Conservation (phyloP, 441 rosid genomes). For the Francoa sonchifolia region DNA sequence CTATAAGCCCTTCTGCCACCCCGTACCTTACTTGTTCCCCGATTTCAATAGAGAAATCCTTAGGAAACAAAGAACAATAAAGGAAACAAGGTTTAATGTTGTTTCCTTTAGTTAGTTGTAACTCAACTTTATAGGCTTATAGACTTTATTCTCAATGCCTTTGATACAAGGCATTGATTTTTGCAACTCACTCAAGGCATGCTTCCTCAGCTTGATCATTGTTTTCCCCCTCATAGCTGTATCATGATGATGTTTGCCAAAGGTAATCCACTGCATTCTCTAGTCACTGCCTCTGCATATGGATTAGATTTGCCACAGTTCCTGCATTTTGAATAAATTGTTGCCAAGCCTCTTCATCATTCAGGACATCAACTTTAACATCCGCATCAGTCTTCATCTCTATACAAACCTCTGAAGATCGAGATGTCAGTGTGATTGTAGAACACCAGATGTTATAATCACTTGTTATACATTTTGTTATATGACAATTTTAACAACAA, state of each 20-base stretch:
- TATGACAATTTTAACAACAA: too few species aligned
- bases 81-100: slow-evolving; percentile 24
- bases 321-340: slow-evolving; percentile 26
- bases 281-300: slow-evolving; percentile 14
- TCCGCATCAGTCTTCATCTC: slow-evolving; percentile 21
- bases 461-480: too few species aligned
- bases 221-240: slow-evolving; percentile 25
- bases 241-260: slow-evolving; percentile 24
- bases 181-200: slow-evolving; percentile 21
- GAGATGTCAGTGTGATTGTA: slow-evolving; percentile 23
- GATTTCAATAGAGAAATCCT: slow-evolving; percentile 23
- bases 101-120: slow-evolving; percentile 16
- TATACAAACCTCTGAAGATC: slow-evolving; percentile 19
- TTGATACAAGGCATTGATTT: slow-evolving; percentile 17
- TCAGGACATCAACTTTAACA: slow-evolving; percentile 20
- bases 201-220: slow-evolving; percentile 16
- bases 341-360: slow-evolving; percentile 25
- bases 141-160: slow-evolving; percentile 24
- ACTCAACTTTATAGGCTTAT: slow-evolving; percentile 26
- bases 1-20: slow-evolving; percentile 25
- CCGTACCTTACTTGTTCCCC: slow-evolving; percentile 22
- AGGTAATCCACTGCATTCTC: slow-evolving; percentile 29
- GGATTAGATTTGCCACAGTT: slow-evolving; percentile 15
- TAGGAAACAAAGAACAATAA: slow-evolving; percentile 29
- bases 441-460: too few species aligned